phyloP scores from a whole-genome alignment of 1,284 basidiomycete genomes.

The Naganishia sp. region DNA sequence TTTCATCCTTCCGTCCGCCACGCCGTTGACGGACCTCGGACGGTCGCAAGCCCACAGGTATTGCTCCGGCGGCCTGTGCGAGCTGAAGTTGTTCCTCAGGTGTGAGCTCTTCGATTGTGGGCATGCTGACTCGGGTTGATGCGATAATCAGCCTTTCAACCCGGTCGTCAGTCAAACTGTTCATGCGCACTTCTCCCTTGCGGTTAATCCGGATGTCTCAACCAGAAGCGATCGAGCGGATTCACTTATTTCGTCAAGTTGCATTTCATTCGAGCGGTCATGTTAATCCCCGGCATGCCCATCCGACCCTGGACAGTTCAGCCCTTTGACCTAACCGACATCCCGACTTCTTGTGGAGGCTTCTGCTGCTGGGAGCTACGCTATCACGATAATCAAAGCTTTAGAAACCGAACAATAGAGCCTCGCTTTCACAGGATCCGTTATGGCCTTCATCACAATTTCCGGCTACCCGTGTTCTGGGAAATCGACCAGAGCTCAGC shows the following conservation, averaged over 20 bases:
- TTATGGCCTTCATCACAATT: slow-evolving; percentile 91
- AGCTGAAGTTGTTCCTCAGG: slow-evolving; percentile 32
- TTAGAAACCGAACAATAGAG: too few relatives aligned
- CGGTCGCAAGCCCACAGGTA: slow-evolving; percentile 25
- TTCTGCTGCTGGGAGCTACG: too few relatives aligned
- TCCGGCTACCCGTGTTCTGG: slow-evolving; percentile 88
- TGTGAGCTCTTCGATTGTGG: slow-evolving; percentile 28
- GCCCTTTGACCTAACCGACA: too few relatives aligned
- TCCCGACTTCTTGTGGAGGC: too few relatives aligned
- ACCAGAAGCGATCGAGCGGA: neutral
- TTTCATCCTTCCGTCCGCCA: neutral
- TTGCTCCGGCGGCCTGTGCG: slow-evolving; percentile 27
- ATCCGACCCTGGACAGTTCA: too few relatives aligned
- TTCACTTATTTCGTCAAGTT: neutral
- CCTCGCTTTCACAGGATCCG: neutral
- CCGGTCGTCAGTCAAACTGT: neutral
- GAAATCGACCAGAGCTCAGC: slow-evolving; percentile 71
- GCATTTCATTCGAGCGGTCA: too few relatives aligned
- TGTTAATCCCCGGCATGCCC: too few relatives aligned
- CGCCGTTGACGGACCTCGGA: slow-evolving; percentile 17
- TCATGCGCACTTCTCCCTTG: neutral
- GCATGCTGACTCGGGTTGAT: neutral
- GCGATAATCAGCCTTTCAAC: neutral
- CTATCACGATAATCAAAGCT: too few relatives aligned
- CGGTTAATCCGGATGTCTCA: neutral